phyloP scores from a whole-genome alignment of 306 rosid species.

The Casuarina cunninghamiana region DNA sequence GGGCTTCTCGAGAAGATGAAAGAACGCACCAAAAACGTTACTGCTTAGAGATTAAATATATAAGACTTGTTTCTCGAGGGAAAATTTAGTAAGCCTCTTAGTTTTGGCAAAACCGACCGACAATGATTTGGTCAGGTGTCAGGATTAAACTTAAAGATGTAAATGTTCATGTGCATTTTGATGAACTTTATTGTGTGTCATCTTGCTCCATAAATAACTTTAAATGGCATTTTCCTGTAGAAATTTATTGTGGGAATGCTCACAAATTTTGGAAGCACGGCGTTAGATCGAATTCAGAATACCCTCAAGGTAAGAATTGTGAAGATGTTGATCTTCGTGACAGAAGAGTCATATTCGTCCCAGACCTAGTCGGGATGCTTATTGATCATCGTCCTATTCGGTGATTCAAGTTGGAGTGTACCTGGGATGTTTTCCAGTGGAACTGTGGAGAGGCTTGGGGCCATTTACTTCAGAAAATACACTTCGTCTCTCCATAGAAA shows the following conservation, averaged over 20 bases:
- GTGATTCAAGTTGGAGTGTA: constrained; percentile 1
- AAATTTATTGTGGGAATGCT: constrained; percentile 97
- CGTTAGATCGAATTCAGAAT: constrained; percentile 88
- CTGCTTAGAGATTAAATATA: neutral
- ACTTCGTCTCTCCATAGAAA: too few species aligned
- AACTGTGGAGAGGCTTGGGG: neutral
- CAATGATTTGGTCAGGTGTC: neutral
- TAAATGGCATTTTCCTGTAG: constrained; percentile 41
- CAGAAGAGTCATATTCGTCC: neutral
- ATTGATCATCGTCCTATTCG: neutral
- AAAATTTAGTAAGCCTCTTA: neutral
- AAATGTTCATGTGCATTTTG: neutral
- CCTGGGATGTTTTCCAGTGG: neutral
- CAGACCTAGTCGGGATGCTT: neutral
- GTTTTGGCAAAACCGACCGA: neutral
- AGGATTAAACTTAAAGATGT: neutral
- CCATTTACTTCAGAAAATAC: neutral
- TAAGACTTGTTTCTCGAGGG: neutral
- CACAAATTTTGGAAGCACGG: constrained; percentile 92
- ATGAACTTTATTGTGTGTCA: neutral
- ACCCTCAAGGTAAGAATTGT: constrained; percentile 77
- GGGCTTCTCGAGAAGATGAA: neutral
- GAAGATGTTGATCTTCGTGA: neutral
- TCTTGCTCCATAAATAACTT: constrained; percentile 6
- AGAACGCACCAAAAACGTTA: neutral